Evolutionary conservation across 495 filamentous ascomycete species (phyloP).

Genomic region (Podospora pseudopauciseta): DNA sequence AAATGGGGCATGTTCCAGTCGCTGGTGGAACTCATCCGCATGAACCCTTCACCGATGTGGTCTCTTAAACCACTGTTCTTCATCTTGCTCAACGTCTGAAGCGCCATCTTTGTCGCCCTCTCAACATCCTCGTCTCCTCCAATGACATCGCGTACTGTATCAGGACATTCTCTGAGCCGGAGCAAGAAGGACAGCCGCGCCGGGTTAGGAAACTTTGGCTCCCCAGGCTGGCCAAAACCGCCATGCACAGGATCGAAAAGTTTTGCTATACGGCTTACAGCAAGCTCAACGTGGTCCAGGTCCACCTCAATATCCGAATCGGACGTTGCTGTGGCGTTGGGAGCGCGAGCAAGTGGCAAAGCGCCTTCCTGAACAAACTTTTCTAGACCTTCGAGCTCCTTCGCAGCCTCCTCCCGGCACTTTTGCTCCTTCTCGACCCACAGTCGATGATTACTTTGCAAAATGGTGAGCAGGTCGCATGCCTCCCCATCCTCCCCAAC

Average conservation of each 20-base stretch:
- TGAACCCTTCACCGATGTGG: conserved; percentile 85
- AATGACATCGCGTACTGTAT: conserved; percentile 75
- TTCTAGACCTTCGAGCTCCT: conserved; percentile 73
- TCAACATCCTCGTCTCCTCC: conserved; percentile 68
- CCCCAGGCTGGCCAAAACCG: conserved; percentile 60
- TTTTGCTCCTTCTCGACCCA: conserved; percentile 82
- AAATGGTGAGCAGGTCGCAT: conserved; percentile 74
- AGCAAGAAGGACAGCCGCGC: conserved; percentile 81
- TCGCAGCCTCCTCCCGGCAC: conserved; percentile 75
- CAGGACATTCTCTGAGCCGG: conserved; percentile 67
- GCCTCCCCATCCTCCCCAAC: conserved; percentile 45
- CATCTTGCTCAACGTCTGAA: conserved; percentile 77
- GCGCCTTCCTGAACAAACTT: conserved; percentile 87
- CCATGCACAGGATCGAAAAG: conserved; percentile 76
- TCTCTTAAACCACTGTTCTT: conserved; percentile 85
- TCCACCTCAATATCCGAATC: conserved; percentile 55
- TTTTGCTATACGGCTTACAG: conserved; percentile 70
- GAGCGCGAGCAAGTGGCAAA: conserved; percentile 25
- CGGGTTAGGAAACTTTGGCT: conserved; percentile 89
- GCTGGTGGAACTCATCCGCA: conserved; percentile 81
- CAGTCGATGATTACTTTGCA: conserved; percentile 73
- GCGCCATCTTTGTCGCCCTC: conserved; percentile 74
- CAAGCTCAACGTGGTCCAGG: conserved; percentile 87
- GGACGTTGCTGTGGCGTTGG: conserved; percentile 24
- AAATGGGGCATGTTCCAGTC: conserved; percentile 95